Conservation (phyloP, 1,139 yeast species). For the Trichomonascaceae sp. region DNA sequence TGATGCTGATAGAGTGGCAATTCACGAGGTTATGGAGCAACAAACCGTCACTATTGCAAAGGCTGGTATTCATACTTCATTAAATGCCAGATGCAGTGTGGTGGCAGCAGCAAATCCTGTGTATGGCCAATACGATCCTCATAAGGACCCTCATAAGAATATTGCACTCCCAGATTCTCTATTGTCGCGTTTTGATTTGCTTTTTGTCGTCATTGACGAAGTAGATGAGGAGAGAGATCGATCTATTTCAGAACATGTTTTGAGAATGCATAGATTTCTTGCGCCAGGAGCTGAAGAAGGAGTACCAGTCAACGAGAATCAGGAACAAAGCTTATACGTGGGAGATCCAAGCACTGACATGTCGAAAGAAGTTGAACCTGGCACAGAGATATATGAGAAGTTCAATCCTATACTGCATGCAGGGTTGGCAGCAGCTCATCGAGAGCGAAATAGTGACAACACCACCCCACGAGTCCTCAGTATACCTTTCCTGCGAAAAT, state of each 20-base stretch:
- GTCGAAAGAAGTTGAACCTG: slow-evolving; percentile 36
- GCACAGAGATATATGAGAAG: slow-evolving; percentile 64
- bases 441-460: slow-evolving; percentile 16
- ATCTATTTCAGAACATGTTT: slow-evolving; percentile 86
- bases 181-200: slow-evolving; percentile 90
- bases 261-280: slow-evolving; percentile 85
- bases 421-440: slow-evolving; percentile 48
- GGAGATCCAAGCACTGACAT: slow-evolving; percentile 52
- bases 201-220: slow-evolving; percentile 95
- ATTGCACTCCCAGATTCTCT: slow-evolving; percentile 96
- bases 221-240: slow-evolving; percentile 82
- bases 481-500: slow-evolving; percentile 83
- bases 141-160: slow-evolving; percentile 93
- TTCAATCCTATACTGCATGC: slow-evolving; percentile 79
- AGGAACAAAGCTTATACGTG: slow-evolving; percentile 66
- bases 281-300: slow-evolving; percentile 93
- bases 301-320: slow-evolving; percentile 81
- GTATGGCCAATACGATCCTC: slow-evolving; percentile 93
- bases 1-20: slow-evolving; percentile 94
- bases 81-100: slow-evolving; percentile 95
- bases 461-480: slow-evolving; percentile 49
- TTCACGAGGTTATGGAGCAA: slow-evolving; percentile 99
- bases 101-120: slow-evolving; percentile 99
- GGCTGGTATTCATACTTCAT: slow-evolving; percentile 95
- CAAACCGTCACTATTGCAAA: slow-evolving; percentile 98